A percentile compares a stretch with the other conserved stretches of the same genome.
Evolutionary conservation across 192 early-diverging fungal genomes (phyloP).

Genomic region (Phycomyces nitens): DNA sequence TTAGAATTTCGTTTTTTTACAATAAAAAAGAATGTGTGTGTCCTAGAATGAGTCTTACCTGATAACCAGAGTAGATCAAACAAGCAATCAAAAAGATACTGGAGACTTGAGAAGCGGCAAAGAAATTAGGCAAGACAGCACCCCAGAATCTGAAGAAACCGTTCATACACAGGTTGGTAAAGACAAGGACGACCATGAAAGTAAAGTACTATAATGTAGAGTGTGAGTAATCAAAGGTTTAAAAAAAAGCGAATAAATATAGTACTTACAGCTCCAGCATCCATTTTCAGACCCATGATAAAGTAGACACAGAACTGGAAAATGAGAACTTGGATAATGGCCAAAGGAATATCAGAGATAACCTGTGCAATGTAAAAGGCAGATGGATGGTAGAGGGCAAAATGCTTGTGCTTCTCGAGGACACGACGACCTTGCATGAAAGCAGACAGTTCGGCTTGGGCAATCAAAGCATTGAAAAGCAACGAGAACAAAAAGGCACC

Average conservation of each 20-base stretch:
- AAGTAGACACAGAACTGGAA: conserved; percentile 66
- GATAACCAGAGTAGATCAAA: conserved; percentile 64
- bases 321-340: conserved; percentile 46
- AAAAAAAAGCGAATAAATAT: too few relatives aligned
- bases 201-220: conserved; percentile 47
- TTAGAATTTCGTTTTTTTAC: too few relatives aligned
- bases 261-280: conserved; percentile 53
- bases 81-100: conserved; percentile 53
- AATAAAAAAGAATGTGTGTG: too few relatives aligned
- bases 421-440: conserved; percentile 65
- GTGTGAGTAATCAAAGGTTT: too few relatives aligned
- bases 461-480: conserved; percentile 66
- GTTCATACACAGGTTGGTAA: conserved; percentile 56
- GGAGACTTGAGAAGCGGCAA: conserved; percentile 52
- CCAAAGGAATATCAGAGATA: conserved; percentile 54
- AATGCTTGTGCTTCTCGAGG: conserved; percentile 67
- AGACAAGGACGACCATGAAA: conserved; percentile 58
- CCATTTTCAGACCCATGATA: conserved; percentile 54
- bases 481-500: conserved; percentile 68
- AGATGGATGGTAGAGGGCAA: conserved; percentile 66
- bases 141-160: conserved; percentile 60
- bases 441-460: conserved; percentile 62
- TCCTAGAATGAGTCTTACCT: conserved; percentile 7
- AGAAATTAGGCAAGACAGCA: conserved; percentile 47
- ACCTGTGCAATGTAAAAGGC: conserved; percentile 61